These are phyloP conservation scores for Solanum hybrid DNA, from an alignment of 305 asterid genomes.

Conservation along the genomic window DNA sequence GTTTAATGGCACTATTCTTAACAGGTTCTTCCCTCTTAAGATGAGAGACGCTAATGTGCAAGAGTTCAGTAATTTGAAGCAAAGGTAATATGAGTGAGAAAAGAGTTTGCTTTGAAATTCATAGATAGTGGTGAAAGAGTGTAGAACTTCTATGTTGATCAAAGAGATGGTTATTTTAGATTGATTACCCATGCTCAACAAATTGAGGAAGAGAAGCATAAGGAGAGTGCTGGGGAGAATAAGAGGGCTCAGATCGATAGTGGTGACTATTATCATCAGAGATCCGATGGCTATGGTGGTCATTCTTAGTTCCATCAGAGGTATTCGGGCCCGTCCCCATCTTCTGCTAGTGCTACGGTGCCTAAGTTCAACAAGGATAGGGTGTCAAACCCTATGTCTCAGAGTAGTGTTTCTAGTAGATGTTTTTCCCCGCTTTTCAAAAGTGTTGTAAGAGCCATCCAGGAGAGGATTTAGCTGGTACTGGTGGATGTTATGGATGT, in stretches of 20 bases:
- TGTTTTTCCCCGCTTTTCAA: not conserved
- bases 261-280: not conserved
- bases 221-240: not conserved
- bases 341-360: not conserved
- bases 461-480: not conserved
- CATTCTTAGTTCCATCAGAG: not conserved
- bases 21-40: not conserved
- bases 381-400: not conserved
- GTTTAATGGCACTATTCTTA: not conserved
- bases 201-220: not conserved
- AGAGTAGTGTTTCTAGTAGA: not conserved
- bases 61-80: not conserved
- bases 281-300: not conserved
- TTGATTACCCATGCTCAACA: too few relatives aligned
- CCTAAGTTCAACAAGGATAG: not conserved
- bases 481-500: not conserved
- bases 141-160: not conserved
- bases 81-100: not conserved
- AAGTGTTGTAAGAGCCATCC: not conserved
- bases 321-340: not conserved
- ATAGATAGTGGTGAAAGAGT: not conserved
- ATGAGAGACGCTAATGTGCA: not conserved
- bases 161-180: not conserved
- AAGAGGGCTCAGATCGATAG: not conserved
- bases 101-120: not conserved